Base-by-base conservation (phyloP, 148 eudicot genomes). In the Euryodendron excelsum region DNA sequence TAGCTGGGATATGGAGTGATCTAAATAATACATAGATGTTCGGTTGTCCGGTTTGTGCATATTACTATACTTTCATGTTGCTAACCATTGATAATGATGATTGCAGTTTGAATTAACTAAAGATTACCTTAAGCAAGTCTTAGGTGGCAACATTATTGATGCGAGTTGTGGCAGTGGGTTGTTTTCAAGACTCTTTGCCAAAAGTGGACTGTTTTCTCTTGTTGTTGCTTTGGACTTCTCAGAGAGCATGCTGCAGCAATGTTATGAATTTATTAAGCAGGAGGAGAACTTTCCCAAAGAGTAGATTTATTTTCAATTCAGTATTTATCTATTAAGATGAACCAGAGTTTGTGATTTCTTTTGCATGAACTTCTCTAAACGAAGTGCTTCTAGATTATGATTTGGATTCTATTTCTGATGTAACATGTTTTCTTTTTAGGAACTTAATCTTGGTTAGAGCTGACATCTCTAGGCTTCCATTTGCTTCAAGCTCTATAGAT, bases 101-200 rank as follows among this genome's bases (percentile, higher is more conserved):
- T 61, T 80, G 87, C 98, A 96, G 99, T 96, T 93, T 83, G 94
- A 96, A 81, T 77, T 93, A 91, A 89, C 84, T 2, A 93, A 88
- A 82, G 86, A 86, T 60, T 89, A 85, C 87, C 89, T 96, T 61
- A 80, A 83, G 82, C 97, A 95, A 76, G 97, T 90, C 81, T 84
- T 87, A 45, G 97, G 99, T 73, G 99, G 99, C 78, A 92, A 81
- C 37, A 85, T 96, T 71, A 74, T 96, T 52, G 99, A 96, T 84
- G 99, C 98, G 58, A 96, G 98, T 81, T 96, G 99, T 73, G 99
- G 95, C 41, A 96, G 98, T 82, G 99, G 99, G 41, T 50, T 93
- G 63, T 93, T 96, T 77, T 86, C 97, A 23, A 86, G 99, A 66
- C 94, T 87, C 37, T 93, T 96, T 90, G 93, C 96, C 72, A 92